phyloP scores from a whole-genome alignment of 495 filamentous ascomycete genomes.

The Niebla homalea region DNA sequence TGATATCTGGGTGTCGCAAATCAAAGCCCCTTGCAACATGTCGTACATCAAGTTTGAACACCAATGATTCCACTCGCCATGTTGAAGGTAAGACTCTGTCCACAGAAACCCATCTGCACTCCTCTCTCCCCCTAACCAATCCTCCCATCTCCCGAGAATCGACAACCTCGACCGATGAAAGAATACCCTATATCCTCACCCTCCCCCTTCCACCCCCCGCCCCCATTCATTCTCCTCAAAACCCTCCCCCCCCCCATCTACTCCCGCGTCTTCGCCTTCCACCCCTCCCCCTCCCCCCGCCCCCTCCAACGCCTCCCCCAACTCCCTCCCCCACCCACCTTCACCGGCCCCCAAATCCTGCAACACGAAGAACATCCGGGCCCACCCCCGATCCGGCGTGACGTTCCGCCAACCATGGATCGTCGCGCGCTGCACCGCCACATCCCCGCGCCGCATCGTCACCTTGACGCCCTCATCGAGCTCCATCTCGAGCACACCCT shows the following conservation, averaged over 20 bases:
- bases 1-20: too few species aligned
- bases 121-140: too few species aligned
- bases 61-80: too few species aligned
- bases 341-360: conserved; percentile 18
- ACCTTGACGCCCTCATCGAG: conserved; percentile 46
- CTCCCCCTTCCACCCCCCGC: neutral
- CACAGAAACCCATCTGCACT: too few species aligned
- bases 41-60: too few species aligned
- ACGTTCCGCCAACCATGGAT: conserved; percentile 56
- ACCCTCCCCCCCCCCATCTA: neutral
- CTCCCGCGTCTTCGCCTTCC: neutral
- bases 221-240: neutral
- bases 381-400: conserved; percentile 37
- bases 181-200: neutral
- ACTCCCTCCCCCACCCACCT: conserved; percentile 23
- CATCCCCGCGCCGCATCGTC: conserved; percentile 46
- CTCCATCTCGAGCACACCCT: conserved; percentile 52
- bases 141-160: too few species aligned
- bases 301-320: conserved; percentile 28
- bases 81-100: too few species aligned
- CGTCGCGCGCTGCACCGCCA: conserved; percentile 51
- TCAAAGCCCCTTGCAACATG: too few species aligned
- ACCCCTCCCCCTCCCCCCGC: conserved; percentile 14
- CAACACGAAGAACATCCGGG: conserved; percentile 44
- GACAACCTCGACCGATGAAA: too few species aligned